Conservation (phyloP, 2,329 filamentous ascomycete species). For the Neofusicoccum laricinum region DNA sequence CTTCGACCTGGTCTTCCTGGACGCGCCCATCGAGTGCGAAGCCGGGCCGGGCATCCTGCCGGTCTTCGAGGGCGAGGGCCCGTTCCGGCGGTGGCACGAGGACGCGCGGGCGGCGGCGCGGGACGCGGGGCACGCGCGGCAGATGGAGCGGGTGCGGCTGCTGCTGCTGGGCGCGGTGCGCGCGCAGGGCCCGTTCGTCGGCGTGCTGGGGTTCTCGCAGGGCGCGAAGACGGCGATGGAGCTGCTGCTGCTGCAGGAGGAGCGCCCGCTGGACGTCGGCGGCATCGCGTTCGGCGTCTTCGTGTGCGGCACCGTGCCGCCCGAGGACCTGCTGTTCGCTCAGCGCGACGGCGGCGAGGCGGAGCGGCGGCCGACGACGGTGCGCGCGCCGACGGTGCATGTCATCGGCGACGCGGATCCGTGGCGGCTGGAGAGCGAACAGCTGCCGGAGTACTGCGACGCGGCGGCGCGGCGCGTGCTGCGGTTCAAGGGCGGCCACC, state of each 20-base stretch:
- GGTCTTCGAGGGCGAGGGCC: constrained; percentile 64
- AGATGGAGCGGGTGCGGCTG: constrained; percentile 34
- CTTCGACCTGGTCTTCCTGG: constrained; percentile 71
- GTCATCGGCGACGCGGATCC: constrained; percentile 33
- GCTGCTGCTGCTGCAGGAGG: constrained; percentile 36
- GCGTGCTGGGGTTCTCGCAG: constrained; percentile 50
- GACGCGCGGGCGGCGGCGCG: constrained; percentile 50
- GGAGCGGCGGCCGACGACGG: constrained; percentile 19
- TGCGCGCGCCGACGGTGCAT: constrained; percentile 31
- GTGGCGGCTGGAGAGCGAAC: constrained; percentile 31
- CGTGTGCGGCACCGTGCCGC: constrained; percentile 16
- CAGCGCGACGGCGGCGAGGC: constrained; percentile 21
- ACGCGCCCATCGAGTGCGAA: constrained; percentile 63
- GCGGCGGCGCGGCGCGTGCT: constrained; percentile 25
- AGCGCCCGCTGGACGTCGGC: constrained; percentile 20
- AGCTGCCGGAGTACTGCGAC: constrained; percentile 26
- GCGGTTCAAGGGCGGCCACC: constrained; percentile 34
- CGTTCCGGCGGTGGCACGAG: constrained; percentile 62
- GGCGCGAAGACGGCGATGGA: constrained; percentile 49
- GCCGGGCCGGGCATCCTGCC: constrained; percentile 61
- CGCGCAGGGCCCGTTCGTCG: constrained; percentile 45
- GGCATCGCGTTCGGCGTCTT: constrained; percentile 14
- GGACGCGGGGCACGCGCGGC: constrained; percentile 46
- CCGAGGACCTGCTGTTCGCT: constrained; percentile 24
- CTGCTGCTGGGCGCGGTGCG: constrained; percentile 27